Base-by-base conservation (phyloP, 352 stramenopile species). In the Blastocystis sp. region DNA sequence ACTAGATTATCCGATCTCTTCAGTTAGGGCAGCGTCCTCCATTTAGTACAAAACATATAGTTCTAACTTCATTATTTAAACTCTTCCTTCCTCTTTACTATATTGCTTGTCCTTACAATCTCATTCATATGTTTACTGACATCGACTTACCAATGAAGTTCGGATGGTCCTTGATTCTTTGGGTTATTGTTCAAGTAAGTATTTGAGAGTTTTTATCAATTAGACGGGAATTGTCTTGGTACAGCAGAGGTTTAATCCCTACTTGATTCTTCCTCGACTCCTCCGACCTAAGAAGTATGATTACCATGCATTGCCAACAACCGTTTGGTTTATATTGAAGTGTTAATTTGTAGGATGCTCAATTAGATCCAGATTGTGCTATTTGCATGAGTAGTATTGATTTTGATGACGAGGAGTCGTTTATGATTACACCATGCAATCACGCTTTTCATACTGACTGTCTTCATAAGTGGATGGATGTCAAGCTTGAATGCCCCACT, bases 201-300 rank as follows among this genome's bases (percentile, higher is more conserved):
- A 70, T 22, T 30, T 48, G 33, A 19, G 19, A 40, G 13, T 24
- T 0, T 17, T 64, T 2, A 37, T 17, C 13, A n/a, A 33, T 30
- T 59, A 81, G 69, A 81, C 69, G n/a, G 75, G 27, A 51, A 81
- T 98, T 89, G 90, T 98, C 0, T 88, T 95, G 66, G 91, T 95
- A n/a, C 96, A 98, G 92, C 92, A 94, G 60, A 94, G 94, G 54
- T 97, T 94, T 90, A 96, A 96, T 0, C 95, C 96, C 40, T 92
- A 95, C 44, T 98, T 97, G 89, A 98, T 98, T 91, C 95, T 98
- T 42, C 96, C 96, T 44, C 93, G 94, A 54, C 92, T 93, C 84
- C 98, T 98, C 81, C 87, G 98, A 42, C 96, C 96, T 0, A 95
- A 96, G 51, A 98, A 98, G 91, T 98, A 98, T 92, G 96, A 98